Evolutionary conservation across 2,329 filamentous ascomycete species (phyloP).

Genomic region (Graphium sp.): DNA sequence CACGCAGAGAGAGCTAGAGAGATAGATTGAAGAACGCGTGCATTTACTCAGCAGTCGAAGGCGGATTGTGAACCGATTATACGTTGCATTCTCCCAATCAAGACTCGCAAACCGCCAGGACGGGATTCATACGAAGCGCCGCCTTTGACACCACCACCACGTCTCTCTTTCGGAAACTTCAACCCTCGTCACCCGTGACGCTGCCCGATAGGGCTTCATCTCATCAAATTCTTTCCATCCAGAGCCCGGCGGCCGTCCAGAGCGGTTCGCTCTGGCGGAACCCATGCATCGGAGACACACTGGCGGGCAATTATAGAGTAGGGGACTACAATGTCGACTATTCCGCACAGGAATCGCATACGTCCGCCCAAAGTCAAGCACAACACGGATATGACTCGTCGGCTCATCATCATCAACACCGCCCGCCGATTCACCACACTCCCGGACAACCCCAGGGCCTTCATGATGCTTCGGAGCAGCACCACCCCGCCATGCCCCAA

Average conservation of each 20-base stretch:
- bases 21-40: no score
- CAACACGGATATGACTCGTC: constrained; percentile 44
- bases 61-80: no score
- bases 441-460: constrained; percentile 21
- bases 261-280: constrained; percentile 62
- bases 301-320: constrained; percentile 60
- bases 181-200: constrained; percentile 12
- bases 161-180: constrained; percentile 4
- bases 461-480: constrained; percentile 24
- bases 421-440: constrained; percentile 27
- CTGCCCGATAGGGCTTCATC: constrained; percentile 36
- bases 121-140: constrained; percentile 1
- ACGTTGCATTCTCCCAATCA: no score
- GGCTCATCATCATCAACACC: constrained; percentile 12
- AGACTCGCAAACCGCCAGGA: no score
- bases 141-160: constrained; percentile 2
- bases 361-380: constrained; percentile 46
- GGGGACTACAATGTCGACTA: constrained; percentile 62
- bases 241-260: constrained; percentile 53
- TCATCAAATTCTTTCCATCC: constrained; percentile 40
- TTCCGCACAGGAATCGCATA: constrained; percentile 49
- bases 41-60: no score
- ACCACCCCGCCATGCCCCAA: constrained; percentile 19
- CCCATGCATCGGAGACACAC: constrained; percentile 55
- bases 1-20: no score